These are phyloP conservation scores for Niebla homalea DNA, from an alignment of 495 filamentous ascomycete genomes.

Conservation along the genomic window DNA sequence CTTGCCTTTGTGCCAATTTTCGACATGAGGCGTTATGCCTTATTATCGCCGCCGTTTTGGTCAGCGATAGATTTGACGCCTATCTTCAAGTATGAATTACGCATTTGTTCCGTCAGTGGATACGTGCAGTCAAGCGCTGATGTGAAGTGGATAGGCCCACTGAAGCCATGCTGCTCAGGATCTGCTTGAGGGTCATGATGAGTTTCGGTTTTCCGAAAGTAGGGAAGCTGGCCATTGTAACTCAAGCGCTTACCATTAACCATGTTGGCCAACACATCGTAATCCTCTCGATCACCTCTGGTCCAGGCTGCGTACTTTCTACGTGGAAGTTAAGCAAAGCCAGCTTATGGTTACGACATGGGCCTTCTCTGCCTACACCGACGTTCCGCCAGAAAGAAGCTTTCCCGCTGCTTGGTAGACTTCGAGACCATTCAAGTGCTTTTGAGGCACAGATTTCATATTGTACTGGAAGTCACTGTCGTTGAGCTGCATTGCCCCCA, in stretches of 20 bases:
- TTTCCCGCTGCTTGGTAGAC: constrained; percentile 29
- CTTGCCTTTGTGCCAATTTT: constrained; percentile 22
- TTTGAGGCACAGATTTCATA: constrained; percentile 23
- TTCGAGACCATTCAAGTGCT: constrained; percentile 23
- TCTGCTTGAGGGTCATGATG: constrained; percentile 14
- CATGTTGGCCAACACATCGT: constrained; percentile 21
- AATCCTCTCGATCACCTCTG: constrained; percentile 22
- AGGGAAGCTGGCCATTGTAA: constrained; percentile 23
- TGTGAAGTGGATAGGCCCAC: constrained; percentile 18
- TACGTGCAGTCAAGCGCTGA: constrained; percentile 17
- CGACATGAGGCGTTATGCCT: constrained; percentile 21
- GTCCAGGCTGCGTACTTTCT: constrained; percentile 26
- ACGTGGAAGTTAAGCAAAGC: too few relatives aligned
- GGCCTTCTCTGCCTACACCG: constrained; percentile 14
- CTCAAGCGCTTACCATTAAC: constrained; percentile 22
- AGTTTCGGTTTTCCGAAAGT: constrained; percentile 23
- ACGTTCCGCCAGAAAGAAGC: constrained; percentile 27
- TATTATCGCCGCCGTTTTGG: constrained; percentile 20
- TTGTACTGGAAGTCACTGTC: constrained; percentile 22
- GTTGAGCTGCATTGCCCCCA: constrained; percentile 4
- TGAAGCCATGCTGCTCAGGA: constrained; percentile 15
- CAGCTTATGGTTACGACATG: not conserved
- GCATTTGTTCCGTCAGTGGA: constrained; percentile 18
- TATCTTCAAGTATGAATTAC: constrained; percentile 14
- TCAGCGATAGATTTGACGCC: constrained; percentile 19